Evolutionary conservation across 2,329 filamentous ascomycete species (phyloP).

Genomic region (Claviceps quebecensis): DNA sequence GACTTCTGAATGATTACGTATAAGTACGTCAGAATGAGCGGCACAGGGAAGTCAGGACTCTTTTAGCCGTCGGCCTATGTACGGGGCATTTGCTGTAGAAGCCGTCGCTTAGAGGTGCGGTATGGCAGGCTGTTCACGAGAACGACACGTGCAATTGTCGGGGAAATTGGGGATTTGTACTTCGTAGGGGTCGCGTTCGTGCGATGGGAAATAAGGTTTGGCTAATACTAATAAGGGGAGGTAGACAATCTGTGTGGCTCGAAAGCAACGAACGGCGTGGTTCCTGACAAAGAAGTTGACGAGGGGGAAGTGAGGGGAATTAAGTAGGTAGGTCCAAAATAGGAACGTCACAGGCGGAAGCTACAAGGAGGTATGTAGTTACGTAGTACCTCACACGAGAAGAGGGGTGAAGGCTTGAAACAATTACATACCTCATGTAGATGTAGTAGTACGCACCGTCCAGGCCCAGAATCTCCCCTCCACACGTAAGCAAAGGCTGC

Average conservation of each 20-base stretch:
- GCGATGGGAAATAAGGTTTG: neutral
- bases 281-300: neutral
- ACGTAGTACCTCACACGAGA: neutral
- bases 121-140: neutral
- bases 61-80: neutral
- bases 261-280: slow-evolving; percentile 1
- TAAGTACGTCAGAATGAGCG: neutral
- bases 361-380: no score
- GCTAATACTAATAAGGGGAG: neutral
- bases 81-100: neutral
- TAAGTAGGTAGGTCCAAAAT: neutral
- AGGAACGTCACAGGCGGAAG: neutral
- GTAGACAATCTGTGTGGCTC: neutral
- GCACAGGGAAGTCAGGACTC: neutral
- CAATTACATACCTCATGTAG: neutral
- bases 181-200: neutral
- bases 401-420: neutral
- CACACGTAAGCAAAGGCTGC: no score
- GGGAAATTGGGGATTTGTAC: neutral
- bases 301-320: neutral
- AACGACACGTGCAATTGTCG: slow-evolving; percentile 1
- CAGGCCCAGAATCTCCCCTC: no score
- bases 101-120: neutral
- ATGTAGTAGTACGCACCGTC: no score
- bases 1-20: neutral